Evolutionary conservation across 2,329 filamentous ascomycete genomes (phyloP), one percentile per base, ranked within the genome.

Genomic region (Hortaea werneckii): DNA sequence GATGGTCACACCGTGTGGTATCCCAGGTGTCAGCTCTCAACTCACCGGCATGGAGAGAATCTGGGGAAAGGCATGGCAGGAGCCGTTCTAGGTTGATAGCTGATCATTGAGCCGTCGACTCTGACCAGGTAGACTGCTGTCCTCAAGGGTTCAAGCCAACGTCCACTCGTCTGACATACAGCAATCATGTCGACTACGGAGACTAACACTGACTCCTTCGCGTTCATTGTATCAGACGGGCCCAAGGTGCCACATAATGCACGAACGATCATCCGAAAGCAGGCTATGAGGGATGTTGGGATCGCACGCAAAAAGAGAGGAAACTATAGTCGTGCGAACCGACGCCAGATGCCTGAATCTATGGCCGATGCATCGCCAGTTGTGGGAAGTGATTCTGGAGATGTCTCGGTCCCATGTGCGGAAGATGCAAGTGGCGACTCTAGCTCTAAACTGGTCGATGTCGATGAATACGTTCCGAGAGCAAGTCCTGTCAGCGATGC

Each of bases 241-340:
- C 55, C 57, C 20, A 54, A 51, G 32, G 47, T 53, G 12, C 54
- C 54, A n/a, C 46, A 50, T 42, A 55, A 58, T 42, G 43, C 54
- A 1, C 46, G 58, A 11, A 56, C 49, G 6, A 46, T 63, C 20
- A 67, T 68, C 28, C 56, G 65, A 5, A 65, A 63, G 49, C 65
- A 67, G 49, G 65, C 65, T 9, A 68, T 67, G 65, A 63, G 59
- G 44, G 65, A 64, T 46, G 60, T 61, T 5, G 63, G 57, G 27
- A 53, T 61, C 28, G 61, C 60, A 6, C 48, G 61, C 30, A 56
- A 53, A 46, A 54, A 58, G 49, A 53, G 53, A 42, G 58, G 60
- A 20, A 57, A 53, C 26, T 60, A 61, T 51, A 60, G 62, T 5
- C 60, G 62, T 39, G 51, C 58, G 41, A 65, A 64, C 44, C 42